Base-by-base conservation (phyloP, 2,329 filamentous ascomycete genomes). In the Orbilia ellipsospora region DNA sequence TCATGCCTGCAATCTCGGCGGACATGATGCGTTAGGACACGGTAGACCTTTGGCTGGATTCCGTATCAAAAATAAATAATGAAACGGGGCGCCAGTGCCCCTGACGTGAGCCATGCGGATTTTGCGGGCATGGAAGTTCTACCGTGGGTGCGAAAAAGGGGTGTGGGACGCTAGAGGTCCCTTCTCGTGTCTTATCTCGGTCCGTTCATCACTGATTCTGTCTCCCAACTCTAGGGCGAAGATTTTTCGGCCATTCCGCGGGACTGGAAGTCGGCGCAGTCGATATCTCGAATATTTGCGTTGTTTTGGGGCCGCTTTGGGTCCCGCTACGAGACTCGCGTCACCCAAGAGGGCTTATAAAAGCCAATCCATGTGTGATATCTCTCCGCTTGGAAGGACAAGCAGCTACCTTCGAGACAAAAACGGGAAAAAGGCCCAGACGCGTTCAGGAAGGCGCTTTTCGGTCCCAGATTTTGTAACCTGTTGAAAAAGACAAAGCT, bases 201-300 rank as follows among this genome's bases (percentile, higher is more conserved):
- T 63, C 28, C 42, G 57, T 67, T 55, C 69, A 45, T 66, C 55
- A 59, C 63, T 74, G 59, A 68, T 67, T 26, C 15, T 26, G 51
- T 52, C 59, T 63, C 51, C 44, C 52, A 31, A 42, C 54, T 65
- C 50, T 26, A 56, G 61, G 60, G 54, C 51, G 51, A 56, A 48
- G 13, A 73, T 62, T 62, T 16, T 42, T 40, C 62, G 63, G 52
- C 48, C 36, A 55, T 59, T 66, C 64, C 66, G 63, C 55, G 60
- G 42, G 50, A 50, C 55, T 62, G 28, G 57, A 60, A 44, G 18
- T 55, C 52, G 55, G 61, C 44, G 48, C 56, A 40, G 60, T 64
- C 70, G 57, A 74, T 67, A 66, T 74, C 55, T 56, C 48, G 23
- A 61, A 28, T 36, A 18, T 61, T 63, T 74, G 70, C 70, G 70